These are phyloP conservation scores for Solanum chaucha DNA, from an alignment of 257 asterid species.

Conservation along the genomic window DNA sequence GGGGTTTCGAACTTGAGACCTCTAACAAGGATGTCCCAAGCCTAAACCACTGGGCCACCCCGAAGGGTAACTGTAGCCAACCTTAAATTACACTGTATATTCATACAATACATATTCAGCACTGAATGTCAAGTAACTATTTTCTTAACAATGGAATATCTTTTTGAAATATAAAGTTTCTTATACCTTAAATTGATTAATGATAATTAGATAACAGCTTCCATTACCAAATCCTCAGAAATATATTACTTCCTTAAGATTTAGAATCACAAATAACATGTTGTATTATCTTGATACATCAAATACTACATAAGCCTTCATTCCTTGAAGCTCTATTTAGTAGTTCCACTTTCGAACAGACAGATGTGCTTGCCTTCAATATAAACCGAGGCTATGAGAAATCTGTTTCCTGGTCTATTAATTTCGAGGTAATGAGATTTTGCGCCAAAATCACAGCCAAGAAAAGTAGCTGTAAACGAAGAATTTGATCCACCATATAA, in stretches of 20 bases:
- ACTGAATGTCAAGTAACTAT: background rate
- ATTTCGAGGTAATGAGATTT: background rate
- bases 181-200: background rate
- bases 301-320: background rate
- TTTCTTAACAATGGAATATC: background rate
- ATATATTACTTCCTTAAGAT: background rate
- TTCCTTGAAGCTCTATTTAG: background rate
- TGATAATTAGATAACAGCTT: background rate
- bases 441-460: background rate
- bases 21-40: no score
- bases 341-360: background rate
- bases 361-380: background rate
- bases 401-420: background rate
- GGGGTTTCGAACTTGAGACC: no score
- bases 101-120: background rate
- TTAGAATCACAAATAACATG: background rate
- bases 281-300: background rate
- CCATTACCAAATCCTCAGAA: background rate
- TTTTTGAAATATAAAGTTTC: background rate
- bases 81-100: background rate
- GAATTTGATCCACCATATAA: background rate
- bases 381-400: background rate
- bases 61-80: background rate
- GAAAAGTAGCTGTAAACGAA: background rate
- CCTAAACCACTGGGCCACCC: no score